phyloP scores from a whole-genome alignment of 257 asterid genomes.

The Capsicum chinense region DNA sequence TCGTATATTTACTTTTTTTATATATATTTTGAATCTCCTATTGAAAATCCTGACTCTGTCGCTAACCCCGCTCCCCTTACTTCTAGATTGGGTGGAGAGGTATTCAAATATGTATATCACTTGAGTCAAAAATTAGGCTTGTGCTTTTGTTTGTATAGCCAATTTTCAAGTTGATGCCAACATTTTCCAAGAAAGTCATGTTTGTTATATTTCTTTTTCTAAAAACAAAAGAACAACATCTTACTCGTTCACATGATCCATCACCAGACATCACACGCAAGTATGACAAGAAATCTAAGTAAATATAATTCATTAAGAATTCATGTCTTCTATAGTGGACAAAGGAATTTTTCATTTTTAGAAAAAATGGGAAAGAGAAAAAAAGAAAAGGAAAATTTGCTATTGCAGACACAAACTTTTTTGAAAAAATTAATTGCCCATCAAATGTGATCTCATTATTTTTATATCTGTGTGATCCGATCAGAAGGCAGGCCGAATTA shows the following conservation, averaged over 20 bases:
- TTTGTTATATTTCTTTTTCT: slow-evolving; percentile 30
- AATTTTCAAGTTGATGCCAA: slow-evolving; percentile 21
- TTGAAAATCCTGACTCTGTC: rapidly evolving
- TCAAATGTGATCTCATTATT: slow-evolving; percentile 31
- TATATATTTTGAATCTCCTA: too few relatives aligned
- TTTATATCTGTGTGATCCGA: slow-evolving; percentile 36
- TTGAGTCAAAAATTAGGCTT: slow-evolving; percentile 30
- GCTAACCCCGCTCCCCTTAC: not conserved
- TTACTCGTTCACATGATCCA: slow-evolving; percentile 34
- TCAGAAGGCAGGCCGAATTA: slow-evolving; percentile 34
- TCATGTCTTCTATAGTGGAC: slow-evolving; percentile 29
- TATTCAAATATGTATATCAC: slow-evolving; percentile 19
- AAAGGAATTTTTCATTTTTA: slow-evolving; percentile 20
- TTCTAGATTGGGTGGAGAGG: not conserved
- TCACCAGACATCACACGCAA: slow-evolving; percentile 32
- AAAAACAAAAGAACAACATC: slow-evolving; percentile 26
- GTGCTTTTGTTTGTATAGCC: slow-evolving; percentile 24
- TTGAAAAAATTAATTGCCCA: slow-evolving; percentile 24
- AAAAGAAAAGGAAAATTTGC: not conserved
- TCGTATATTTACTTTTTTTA: too few relatives aligned
- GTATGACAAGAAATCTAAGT: slow-evolving; percentile 21
- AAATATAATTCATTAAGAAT: slow-evolving; percentile 12
- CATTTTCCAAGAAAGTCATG: slow-evolving; percentile 22
- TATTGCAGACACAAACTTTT: slow-evolving; percentile 13
- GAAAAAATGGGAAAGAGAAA: not conserved